Percentiles rank a stretch among this genome's conserved stretches.
phyloP scores from a whole-genome alignment of 768 basidiomycete genomes.

The Tulasnella sp. region DNA sequence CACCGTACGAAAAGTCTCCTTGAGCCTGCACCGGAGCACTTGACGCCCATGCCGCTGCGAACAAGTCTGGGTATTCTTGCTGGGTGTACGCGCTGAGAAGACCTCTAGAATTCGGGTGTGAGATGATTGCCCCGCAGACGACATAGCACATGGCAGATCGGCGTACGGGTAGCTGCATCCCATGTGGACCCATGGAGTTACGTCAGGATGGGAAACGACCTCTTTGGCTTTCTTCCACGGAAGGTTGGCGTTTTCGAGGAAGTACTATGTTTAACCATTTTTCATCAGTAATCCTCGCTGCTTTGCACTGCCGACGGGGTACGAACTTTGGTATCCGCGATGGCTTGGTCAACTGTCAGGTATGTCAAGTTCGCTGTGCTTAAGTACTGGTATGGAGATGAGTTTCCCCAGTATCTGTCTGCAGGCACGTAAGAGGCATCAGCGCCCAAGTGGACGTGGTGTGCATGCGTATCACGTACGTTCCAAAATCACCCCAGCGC shows the following conservation, averaged over 20 bases:
- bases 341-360: neutral
- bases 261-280: neutral
- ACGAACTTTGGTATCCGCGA: constrained; percentile 4
- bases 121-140: neutral
- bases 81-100: constrained; percentile 9
- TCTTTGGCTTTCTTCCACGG: neutral
- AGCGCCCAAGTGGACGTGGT: neutral
- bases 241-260: constrained; percentile 11
- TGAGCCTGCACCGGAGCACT: constrained; percentile 12
- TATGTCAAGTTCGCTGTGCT: constrained; percentile 8
- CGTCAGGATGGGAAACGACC: neutral
- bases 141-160: neutral
- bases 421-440: neutral
- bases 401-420: constrained; percentile 8
- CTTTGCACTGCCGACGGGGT: neutral
- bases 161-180: constrained; percentile 9
- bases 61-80: neutral
- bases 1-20: constrained; percentile 11
- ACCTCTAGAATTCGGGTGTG: neutral
- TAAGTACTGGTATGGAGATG: neutral
- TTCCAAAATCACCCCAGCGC: constrained; percentile 11
- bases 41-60: constrained; percentile 13
- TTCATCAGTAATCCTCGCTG: neutral
- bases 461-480: neutral
- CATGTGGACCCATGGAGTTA: neutral